Conservation (phyloP, 768 basidiomycete genomes). For the Pleurotus pulmonarius region DNA sequence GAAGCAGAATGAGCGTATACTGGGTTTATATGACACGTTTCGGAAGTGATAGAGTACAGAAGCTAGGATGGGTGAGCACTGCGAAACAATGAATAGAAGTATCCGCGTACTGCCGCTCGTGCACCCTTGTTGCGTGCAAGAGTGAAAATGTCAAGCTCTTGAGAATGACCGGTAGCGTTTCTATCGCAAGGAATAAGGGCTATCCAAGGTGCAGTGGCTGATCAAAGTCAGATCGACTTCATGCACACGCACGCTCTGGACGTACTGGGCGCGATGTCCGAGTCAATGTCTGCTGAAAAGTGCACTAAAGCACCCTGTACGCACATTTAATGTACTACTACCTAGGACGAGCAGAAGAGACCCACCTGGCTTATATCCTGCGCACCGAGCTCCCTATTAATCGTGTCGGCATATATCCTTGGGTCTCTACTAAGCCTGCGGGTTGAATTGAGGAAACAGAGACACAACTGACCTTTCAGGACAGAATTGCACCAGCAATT, state of each 20-base stretch:
- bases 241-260: conserved; percentile 4
- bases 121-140: conserved; percentile 78
- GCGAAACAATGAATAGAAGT: background rate
- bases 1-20: conserved; percentile 65
- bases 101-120: conserved; percentile 60
- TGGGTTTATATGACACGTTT: conserved; percentile 48
- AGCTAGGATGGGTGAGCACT: conserved; percentile 41
- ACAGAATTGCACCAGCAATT: too few species aligned
- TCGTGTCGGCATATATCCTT: conserved; percentile 22
- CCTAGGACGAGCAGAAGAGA: too few species aligned
- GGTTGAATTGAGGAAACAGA: conserved; percentile 53
- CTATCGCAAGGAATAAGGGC: conserved; percentile 82
- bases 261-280: conserved; percentile 47
- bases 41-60: conserved; percentile 63
- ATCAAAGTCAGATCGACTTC: conserved; percentile 11
- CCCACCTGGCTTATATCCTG: background rate
- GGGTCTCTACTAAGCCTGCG: conserved; percentile 44
- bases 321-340: too few species aligned
- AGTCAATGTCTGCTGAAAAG: conserved; percentile 64
- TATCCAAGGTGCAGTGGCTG: conserved; percentile 85
- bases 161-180: conserved; percentile 64
- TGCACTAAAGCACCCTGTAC: conserved; percentile 79
- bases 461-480: conserved; percentile 27
- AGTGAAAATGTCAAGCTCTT: conserved; percentile 74
- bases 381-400: conserved; percentile 46